phyloP scores from a whole-genome alignment of 2,329 filamentous ascomycete genomes.

The Coleophoma crateriformis region DNA sequence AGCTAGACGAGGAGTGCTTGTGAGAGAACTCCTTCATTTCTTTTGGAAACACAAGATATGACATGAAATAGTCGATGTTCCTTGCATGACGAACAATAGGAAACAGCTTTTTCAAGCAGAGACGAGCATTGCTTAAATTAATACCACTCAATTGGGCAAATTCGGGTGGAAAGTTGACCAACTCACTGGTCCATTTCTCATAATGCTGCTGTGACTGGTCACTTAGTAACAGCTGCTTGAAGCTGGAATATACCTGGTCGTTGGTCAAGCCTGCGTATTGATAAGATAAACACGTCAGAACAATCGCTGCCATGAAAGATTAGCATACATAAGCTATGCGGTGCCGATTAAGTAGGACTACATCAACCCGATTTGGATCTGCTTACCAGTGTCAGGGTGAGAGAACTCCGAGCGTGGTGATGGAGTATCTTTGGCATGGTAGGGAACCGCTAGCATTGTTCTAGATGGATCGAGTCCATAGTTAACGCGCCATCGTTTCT shows the following conservation, averaged over 20 bases:
- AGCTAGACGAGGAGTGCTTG: constrained; percentile 53
- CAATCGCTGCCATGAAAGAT: constrained; percentile 35
- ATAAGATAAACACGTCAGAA: constrained; percentile 46
- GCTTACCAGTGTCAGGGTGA: constrained; percentile 39
- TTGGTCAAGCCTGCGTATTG: constrained; percentile 48
- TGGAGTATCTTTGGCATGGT: constrained; percentile 50
- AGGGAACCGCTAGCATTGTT: constrained; percentile 49
- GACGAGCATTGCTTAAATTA: constrained; percentile 48
- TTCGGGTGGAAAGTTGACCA: constrained; percentile 22
- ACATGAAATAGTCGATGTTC: constrained; percentile 57
- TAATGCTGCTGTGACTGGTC: constrained; percentile 50
- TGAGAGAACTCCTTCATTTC: constrained; percentile 55
- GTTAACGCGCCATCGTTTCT: constrained; percentile 60
- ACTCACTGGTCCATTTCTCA: constrained; percentile 35
- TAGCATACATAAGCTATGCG: no score
- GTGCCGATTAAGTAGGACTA: neutral
- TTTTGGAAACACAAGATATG: constrained; percentile 49
- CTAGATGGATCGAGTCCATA: constrained; percentile 46
- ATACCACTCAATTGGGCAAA: constrained; percentile 41
- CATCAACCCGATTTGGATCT: neutral
- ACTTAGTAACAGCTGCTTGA: constrained; percentile 39
- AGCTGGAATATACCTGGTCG: constrained; percentile 38
- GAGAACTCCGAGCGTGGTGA: constrained; percentile 51
- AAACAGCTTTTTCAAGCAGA: constrained; percentile 44
- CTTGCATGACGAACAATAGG: constrained; percentile 45